Base-by-base conservation (phyloP, 164 flowering plant species). In the Nymphaea colorata region DNA sequence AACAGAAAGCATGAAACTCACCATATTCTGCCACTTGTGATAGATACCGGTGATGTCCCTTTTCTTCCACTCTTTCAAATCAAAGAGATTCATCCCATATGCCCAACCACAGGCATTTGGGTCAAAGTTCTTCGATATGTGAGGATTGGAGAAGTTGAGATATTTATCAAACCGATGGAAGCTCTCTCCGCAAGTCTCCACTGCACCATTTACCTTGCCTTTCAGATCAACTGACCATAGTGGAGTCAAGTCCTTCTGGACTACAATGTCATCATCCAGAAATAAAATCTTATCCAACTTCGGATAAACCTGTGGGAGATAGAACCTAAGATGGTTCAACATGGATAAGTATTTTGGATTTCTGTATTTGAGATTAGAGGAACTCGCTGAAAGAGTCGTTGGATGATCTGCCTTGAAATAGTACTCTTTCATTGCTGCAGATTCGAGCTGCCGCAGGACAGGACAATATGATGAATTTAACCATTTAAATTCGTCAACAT, bases 91-190 rank as follows among this genome's bases (percentile, higher is more conserved):
- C 99, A 92, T 95, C 41, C 99, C 98, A 77, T 95, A 90, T 51
- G 98, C 99, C 99, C 98, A 95, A 5, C 99, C 99, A 77, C 99
- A 92, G 64, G 98, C 98, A 82, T 89, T 90, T 16, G 98, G 97
- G 73, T 89, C 88, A 70, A 95, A 95, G 73, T 86, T 84, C 72
- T 78, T 80, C 1, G 98, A 80, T 71, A 95, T 95, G 69, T 87
- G 85, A 60, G 96, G 98, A 70, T 95, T 95, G 4, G 97, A 85
- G 63, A 95, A 95, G 77, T 95, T 95, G 3, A 95, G 84, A 75
- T 95, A 95, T 79, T 95, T 95, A 75, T 92, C 98, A 73, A 95
- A 95, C 60, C 97, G 89, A 70, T 95, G 98, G 71, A 95, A 95
- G 76, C 99, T 95, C 82, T 87, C 87, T 14, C 99, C 98, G 72